A percentile compares a stretch with the other conserved stretches of the same genome.
Conservation (phyloP, 2,329 filamentous ascomycete genomes). For the Nemania sp. region DNA sequence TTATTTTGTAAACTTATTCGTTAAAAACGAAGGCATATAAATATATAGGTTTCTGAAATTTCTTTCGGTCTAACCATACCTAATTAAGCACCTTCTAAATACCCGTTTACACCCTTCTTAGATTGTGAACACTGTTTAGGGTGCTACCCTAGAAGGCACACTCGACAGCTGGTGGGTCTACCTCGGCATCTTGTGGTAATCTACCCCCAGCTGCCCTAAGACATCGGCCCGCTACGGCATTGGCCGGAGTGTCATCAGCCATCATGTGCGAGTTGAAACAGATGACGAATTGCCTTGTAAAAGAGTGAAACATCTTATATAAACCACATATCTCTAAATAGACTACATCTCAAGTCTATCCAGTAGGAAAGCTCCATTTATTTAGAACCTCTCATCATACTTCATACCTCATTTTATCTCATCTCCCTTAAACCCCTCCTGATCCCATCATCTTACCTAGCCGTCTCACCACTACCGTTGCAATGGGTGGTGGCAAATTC, state of each 20-base stretch:
- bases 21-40: too few relatives aligned
- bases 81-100: too few relatives aligned
- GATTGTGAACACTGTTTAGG: too few relatives aligned
- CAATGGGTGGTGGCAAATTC: slow-evolving; percentile 74
- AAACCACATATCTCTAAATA: slow-evolving; percentile 2
- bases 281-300: slow-evolving; percentile 14
- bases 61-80: too few relatives aligned
- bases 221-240: not conserved
- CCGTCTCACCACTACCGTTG: slow-evolving; percentile 29
- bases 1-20: too few relatives aligned
- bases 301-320: slow-evolving; percentile 9
- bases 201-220: not conserved
- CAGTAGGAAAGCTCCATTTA: not conserved
- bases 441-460: slow-evolving; percentile 13
- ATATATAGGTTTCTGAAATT: too few relatives aligned
- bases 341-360: not conserved
- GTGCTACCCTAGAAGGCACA: too few relatives aligned
- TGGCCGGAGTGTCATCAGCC: not conserved
- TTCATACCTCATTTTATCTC: not conserved
- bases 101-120: too few relatives aligned
- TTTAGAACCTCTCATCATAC: not conserved
- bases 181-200: slow-evolving; percentile 25
- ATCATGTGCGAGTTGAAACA: slow-evolving; percentile 15
- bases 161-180: slow-evolving; percentile 11
- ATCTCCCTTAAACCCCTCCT: not conserved